A percentile compares a stretch with the other conserved stretches of the same genome.
Evolutionary conservation across 1,284 basidiomycete genomes (phyloP).

Genomic region (Ceratobasidium sp.): DNA sequence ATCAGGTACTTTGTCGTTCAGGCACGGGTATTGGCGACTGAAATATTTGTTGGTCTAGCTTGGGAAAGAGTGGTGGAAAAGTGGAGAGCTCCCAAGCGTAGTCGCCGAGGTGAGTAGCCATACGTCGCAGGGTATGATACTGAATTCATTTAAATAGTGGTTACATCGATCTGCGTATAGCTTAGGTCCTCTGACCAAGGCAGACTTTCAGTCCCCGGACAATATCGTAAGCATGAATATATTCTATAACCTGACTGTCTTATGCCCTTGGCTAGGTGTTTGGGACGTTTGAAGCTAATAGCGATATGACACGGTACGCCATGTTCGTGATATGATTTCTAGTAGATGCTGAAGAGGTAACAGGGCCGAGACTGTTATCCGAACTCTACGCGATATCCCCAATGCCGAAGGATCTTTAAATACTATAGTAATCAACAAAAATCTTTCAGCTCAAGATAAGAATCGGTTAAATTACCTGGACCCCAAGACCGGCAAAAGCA

Average conservation of each 20-base stretch:
- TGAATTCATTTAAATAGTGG: too few species aligned
- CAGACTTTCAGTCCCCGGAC: neutral
- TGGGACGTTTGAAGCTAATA: constrained; percentile 8
- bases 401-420: neutral
- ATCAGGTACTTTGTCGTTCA: constrained; percentile 7
- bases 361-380: neutral
- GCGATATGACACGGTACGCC: constrained; percentile 2
- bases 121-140: too few species aligned
- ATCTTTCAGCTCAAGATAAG: neutral
- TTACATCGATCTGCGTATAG: neutral
- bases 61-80: neutral
- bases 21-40: too few species aligned
- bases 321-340: neutral
- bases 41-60: neutral
- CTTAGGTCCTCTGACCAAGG: neutral
- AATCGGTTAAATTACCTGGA: neutral
- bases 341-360: neutral
- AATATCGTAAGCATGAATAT: neutral
- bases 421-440: neutral
- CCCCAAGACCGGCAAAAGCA: neutral
- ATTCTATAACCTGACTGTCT: too few species aligned
- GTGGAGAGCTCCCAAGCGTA: neutral
- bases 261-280: neutral
- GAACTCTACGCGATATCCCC: neutral
- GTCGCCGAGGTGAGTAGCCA: neutral